These are phyloP conservation scores for Rhytidhysteron rufulum DNA, from an alignment of 2,329 filamentous ascomycete species.

Conservation along the genomic window DNA sequence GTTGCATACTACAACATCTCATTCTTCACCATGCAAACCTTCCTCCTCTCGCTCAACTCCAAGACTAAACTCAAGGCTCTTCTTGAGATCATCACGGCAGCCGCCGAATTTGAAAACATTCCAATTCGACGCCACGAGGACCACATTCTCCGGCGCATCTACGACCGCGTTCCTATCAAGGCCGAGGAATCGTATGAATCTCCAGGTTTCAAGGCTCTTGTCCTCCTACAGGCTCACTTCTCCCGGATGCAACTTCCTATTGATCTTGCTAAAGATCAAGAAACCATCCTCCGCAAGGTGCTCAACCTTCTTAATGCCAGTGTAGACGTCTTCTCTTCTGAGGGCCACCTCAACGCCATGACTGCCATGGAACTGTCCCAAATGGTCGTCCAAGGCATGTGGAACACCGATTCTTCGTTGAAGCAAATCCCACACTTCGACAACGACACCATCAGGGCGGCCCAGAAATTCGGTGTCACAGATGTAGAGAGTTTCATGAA, in stretches of 20 bases:
- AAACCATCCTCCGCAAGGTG: conserved; percentile 78
- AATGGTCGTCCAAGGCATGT: conserved; percentile 99
- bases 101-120: conserved; percentile 92
- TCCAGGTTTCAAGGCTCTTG: conserved; percentile 97
- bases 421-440: conserved; percentile 98
- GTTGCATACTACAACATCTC: conserved; percentile 99
- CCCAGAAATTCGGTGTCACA: conserved; percentile 76
- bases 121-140: conserved; percentile 94
- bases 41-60: conserved; percentile 82
- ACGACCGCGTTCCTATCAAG: conserved; percentile 92
- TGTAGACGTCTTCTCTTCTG: conserved; percentile 92
- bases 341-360: conserved; percentile 95
- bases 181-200: conserved; percentile 79
- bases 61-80: conserved; percentile 96
- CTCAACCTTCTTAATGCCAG: conserved; percentile 84
- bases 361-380: conserved; percentile 99
- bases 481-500: conserved; percentile 99
- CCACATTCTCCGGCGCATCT: conserved; percentile 80
- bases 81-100: conserved; percentile 92
- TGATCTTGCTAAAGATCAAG: conserved; percentile 93
- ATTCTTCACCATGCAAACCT: conserved; percentile 98
- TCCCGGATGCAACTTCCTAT: conserved; percentile 94
- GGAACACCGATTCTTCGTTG: conserved; percentile 93
- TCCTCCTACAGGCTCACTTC: conserved; percentile 96
- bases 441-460: conserved; percentile 75